These are phyloP conservation scores for Stachybotrys chartarum DNA, from an alignment of 2,329 filamentous ascomycete species.

Conservation along the genomic window DNA sequence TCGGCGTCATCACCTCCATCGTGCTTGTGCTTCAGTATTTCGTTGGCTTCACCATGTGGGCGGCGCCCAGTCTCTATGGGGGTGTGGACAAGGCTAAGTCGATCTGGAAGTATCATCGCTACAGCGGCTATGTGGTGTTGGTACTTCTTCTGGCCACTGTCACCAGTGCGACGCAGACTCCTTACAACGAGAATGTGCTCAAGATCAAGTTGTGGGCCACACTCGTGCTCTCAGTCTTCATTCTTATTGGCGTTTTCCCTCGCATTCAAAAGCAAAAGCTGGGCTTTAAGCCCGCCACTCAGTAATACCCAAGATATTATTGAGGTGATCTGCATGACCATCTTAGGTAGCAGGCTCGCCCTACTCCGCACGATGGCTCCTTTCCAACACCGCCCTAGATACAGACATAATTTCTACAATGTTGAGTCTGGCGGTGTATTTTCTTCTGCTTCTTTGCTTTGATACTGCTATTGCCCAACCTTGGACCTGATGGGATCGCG, in stretches of 20 bases:
- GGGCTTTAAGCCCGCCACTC: slow-evolving; percentile 32
- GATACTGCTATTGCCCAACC: too few relatives aligned
- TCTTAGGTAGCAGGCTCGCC: too few relatives aligned
- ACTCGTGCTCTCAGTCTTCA: slow-evolving; percentile 55
- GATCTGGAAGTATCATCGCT: slow-evolving; percentile 85
- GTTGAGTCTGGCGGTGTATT: too few relatives aligned
- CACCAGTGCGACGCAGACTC: slow-evolving; percentile 66
- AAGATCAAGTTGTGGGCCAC: slow-evolving; percentile 72
- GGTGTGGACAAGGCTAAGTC: slow-evolving; percentile 71
- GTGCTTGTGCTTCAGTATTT: slow-evolving; percentile 65
- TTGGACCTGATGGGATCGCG: too few relatives aligned
- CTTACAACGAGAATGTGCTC: slow-evolving; percentile 62
- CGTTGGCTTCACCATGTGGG: slow-evolving; percentile 80
- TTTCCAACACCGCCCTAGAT: too few relatives aligned
- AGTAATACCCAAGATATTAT: slow-evolving; percentile 3
- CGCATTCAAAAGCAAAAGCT: slow-evolving; percentile 80
- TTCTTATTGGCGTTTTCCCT: slow-evolving; percentile 66
- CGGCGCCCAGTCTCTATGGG: slow-evolving; percentile 66
- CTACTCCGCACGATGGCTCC: too few relatives aligned
- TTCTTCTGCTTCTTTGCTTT: too few relatives aligned
- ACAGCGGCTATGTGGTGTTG: slow-evolving; percentile 67
- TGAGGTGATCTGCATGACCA: background rate
- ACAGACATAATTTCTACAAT: too few relatives aligned
- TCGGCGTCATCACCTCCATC: slow-evolving; percentile 71
- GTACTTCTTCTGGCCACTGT: slow-evolving; percentile 68